Conservation (phyloP, 2,329 filamentous ascomycete species). For the Apiospora saccharicola region DNA sequence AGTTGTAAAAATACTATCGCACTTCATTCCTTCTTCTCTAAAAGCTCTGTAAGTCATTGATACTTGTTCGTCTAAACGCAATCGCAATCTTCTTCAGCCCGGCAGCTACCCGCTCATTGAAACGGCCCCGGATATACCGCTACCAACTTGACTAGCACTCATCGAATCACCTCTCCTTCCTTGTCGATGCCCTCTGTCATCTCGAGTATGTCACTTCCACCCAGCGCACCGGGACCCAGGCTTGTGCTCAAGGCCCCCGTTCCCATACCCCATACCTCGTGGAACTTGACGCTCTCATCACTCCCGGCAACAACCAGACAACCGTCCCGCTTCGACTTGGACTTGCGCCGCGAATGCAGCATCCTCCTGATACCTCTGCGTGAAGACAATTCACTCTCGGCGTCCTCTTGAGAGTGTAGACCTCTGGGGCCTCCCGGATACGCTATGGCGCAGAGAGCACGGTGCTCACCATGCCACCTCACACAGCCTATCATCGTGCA, state of each 20-base stretch:
- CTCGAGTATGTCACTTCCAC: conserved; percentile 86
- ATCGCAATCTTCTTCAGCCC: background rate
- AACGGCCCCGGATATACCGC: background rate
- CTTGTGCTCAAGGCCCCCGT: conserved; percentile 60
- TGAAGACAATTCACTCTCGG: background rate
- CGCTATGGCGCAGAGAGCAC: conserved; percentile 86
- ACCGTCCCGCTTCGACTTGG: conserved; percentile 70
- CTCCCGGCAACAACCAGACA: conserved; percentile 93
- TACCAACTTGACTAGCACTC: conserved; percentile 41
- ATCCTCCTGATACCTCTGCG: conserved; percentile 54
- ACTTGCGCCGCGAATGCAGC: conserved; percentile 46
- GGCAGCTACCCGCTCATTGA: too few species aligned
- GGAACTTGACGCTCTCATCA: conserved; percentile 92
- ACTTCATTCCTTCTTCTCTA: background rate
- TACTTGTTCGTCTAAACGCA: background rate
- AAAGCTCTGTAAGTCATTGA: background rate
- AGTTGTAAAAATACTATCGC: background rate
- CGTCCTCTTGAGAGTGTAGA: background rate
- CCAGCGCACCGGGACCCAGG: conserved; percentile 68
- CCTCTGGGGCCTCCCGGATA: conserved; percentile 66
- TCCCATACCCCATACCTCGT: conserved; percentile 84
- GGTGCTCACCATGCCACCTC: conserved; percentile 80
- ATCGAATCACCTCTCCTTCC: conserved; percentile 75
- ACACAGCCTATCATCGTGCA: conserved; percentile 87
- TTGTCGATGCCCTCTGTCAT: conserved; percentile 81